phyloP scores from a whole-genome alignment of 1,284 basidiomycete genomes.

The Papiliotrema flavescens region DNA sequence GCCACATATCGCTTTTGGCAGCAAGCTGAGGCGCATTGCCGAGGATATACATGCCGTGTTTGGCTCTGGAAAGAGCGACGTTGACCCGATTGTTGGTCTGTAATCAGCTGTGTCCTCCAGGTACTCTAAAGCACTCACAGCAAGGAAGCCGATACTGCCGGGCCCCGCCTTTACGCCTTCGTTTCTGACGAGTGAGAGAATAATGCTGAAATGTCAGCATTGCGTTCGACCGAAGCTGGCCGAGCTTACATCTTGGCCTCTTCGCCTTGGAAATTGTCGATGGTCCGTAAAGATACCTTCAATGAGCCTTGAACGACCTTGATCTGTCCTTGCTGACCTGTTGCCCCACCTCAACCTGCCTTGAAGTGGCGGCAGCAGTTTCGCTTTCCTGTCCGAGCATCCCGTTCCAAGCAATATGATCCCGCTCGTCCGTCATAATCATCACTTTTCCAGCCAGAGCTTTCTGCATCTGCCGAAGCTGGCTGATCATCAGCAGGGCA shows the following conservation, averaged over 20 bases:
- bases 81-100: conserved; percentile 43
- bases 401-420: conserved; percentile 57
- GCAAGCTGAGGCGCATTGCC: conserved; percentile 56
- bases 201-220: conserved; percentile 35
- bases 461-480: conserved; percentile 60
- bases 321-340: conserved; percentile 50
- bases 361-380: conserved; percentile 37
- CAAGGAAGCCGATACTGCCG: conserved; percentile 65
- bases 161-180: conserved; percentile 15
- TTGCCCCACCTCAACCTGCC: conserved; percentile 55
- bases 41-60: conserved; percentile 66
- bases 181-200: conserved; percentile 21
- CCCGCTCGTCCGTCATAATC: conserved; percentile 65
- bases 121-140: conserved; percentile 46
- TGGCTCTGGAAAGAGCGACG: conserved; percentile 69
- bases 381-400: not conserved
- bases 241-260: conserved; percentile 15
- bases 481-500: conserved; percentile 48
- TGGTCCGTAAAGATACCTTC: conserved; percentile 64
- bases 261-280: conserved; percentile 67
- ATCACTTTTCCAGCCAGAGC: conserved; percentile 55
- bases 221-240: conserved; percentile 16
- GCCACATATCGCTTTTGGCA: conserved; percentile 56
- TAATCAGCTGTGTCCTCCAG: not conserved
- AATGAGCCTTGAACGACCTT: not conserved